These are phyloP conservation scores for Lodderomyces margitis DNA, from an alignment of 1,139 yeast species.

Conservation along the genomic window DNA sequence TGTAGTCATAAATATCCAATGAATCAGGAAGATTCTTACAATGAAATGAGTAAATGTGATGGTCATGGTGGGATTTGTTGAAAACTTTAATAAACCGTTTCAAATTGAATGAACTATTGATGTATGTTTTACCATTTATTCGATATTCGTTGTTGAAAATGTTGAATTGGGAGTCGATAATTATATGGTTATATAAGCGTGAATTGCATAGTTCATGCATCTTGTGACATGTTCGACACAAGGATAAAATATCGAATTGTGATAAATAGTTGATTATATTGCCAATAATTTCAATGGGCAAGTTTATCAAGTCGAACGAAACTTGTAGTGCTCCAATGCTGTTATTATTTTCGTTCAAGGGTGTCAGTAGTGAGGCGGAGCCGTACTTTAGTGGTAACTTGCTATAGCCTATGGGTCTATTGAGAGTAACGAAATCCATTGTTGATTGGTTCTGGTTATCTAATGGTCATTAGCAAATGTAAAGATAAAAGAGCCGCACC, in stretches of 20 bases:
- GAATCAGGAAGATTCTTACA: slow-evolving; percentile 36
- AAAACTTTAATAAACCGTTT: slow-evolving; percentile 27
- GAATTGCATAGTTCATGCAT: slow-evolving; percentile 31
- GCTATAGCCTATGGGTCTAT: slow-evolving; percentile 26
- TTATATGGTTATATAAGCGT: slow-evolving; percentile 36
- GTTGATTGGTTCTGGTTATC: no score
- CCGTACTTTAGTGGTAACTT: slow-evolving; percentile 20
- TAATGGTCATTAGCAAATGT: background rate
- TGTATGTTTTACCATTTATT: slow-evolving; percentile 25
- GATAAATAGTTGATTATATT: slow-evolving; percentile 32
- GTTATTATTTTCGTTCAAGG: slow-evolving; percentile 2
- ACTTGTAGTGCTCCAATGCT: background rate
- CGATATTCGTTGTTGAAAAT: slow-evolving; percentile 31
- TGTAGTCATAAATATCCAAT: slow-evolving; percentile 30
- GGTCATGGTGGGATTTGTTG: slow-evolving; percentile 10
- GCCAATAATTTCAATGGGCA: slow-evolving; percentile 40
- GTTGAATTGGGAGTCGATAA: slow-evolving; percentile 38
- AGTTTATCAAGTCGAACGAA: slow-evolving; percentile 12
- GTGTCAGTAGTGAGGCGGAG: background rate
- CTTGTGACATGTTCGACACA: slow-evolving; percentile 30
- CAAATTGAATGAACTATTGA: slow-evolving; percentile 35
- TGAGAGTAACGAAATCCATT: background rate
- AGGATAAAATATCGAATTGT: slow-evolving; percentile 40
- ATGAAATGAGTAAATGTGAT: slow-evolving; percentile 20
- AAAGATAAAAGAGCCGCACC: no score